Evolutionary conservation across 176 grass and related monocot species (phyloP), one percentile per base, ranked within the genome.

Genomic region (Bolboschoenus planiculmis): DNA sequence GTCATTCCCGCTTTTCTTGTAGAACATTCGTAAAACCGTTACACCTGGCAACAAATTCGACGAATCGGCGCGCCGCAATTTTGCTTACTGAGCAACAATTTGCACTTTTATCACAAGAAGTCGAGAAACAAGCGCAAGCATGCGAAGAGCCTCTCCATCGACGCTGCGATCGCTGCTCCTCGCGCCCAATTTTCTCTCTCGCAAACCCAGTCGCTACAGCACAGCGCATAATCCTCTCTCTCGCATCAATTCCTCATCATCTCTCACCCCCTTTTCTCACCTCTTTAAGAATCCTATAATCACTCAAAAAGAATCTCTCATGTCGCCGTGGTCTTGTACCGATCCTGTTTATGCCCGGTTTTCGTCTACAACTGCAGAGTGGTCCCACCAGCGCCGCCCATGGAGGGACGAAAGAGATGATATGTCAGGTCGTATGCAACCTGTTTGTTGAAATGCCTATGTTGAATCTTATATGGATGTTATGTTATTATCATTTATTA

Each of bases 401-500:
- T 36, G 50, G 33, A 56, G 76, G 50, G 29, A 54, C 4, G 76
- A 79, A 56, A 34, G 15, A 79, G 50, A 64, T 31, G 37, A 27
- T 42, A 23, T 16, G 7, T 81, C 79, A 64, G 56, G 57, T 81
- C 13, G 57, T 43, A 63, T 29, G 37, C 23, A 61, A 63, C 21
- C 56, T 81, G 51, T 81, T 81, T 59, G 79, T 81, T 64, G 11
- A 61, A 81, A 61, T 58, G 55, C 37, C 79, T 63, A 20, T 78
- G 18, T 72, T 43, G 18, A 34, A 31, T 53, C 47, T 14, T 13
- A 50, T 50, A 53, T 78, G 27, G 16, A 78, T 44, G 14, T 27
- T 77, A 50, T 51, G 4, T 51, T 27, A 77, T 77, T 31, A 51
- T 8, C 71, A 76, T 76, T 11, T 47, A 29, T 16, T 2, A 8